Percentiles rank a stretch among this genome's conserved stretches.
Evolutionary conservation across 23 red algal species (phyloP).

Genomic region (Chondrus crispus): DNA sequence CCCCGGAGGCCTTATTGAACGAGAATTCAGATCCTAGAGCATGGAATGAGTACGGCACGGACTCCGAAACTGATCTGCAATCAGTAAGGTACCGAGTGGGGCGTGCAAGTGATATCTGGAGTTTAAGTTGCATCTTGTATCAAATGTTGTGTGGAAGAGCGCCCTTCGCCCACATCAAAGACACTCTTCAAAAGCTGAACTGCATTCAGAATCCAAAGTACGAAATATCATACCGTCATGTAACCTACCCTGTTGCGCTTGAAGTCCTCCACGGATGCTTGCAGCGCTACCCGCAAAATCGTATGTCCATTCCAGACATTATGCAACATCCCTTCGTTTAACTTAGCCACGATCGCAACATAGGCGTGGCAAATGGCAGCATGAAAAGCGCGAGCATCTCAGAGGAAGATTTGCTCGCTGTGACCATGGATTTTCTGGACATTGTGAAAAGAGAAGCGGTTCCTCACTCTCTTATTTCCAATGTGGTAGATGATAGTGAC

Average conservation of each 20-base stretch:
- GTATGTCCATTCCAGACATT: conserved; percentile 76
- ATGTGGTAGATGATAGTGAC: no score
- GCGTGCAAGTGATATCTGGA: conserved; percentile 96
- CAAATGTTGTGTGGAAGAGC: conserved; percentile 92
- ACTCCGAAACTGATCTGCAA: neutral
- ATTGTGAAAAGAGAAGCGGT: no score
- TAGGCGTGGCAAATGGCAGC: no score
- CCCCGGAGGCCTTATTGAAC: conserved; percentile 89
- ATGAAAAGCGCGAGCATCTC: no score
- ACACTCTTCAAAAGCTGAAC: conserved; percentile 80
- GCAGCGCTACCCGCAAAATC: conserved; percentile 64
- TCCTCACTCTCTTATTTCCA: no score
- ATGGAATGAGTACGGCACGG: neutral
- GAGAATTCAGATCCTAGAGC: no score
- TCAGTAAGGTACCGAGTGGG: conserved; percentile 80
- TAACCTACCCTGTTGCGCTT: conserved; percentile 35
- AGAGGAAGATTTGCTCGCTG: no score
- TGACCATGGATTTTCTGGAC: no score
- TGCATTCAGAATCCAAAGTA: conserved; percentile 80
- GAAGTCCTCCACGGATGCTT: conserved; percentile 60
- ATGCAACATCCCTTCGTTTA: conserved; percentile 37
- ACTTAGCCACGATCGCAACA: no score
- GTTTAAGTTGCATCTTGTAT: conserved; percentile 89
- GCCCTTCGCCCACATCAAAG: conserved; percentile 92
- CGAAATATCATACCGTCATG: conserved; percentile 37